Percentiles rank a stretch among this genome's conserved stretches.
These are phyloP conservation scores for Neoboletus subvelutipes DNA, from an alignment of 768 basidiomycete genomes.

Conservation along the genomic window DNA sequence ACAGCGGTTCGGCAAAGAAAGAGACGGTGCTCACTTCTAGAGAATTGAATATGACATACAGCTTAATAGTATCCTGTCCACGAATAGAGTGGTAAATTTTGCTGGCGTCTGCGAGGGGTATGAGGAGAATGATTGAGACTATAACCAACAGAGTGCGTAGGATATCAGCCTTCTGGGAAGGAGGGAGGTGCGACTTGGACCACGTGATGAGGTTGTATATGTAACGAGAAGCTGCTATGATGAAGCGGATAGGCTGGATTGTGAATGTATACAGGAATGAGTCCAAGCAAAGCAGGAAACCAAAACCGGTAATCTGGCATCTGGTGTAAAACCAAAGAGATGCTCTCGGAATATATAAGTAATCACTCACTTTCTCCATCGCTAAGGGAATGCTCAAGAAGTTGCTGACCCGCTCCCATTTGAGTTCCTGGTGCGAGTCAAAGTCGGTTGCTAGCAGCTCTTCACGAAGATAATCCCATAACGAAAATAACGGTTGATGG, in stretches of 20 bases:
- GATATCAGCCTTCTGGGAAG: slow-evolving; percentile 91
- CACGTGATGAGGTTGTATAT: slow-evolving; percentile 48
- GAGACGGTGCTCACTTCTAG: slow-evolving; percentile 70
- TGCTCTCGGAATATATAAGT: not conserved
- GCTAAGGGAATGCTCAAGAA: slow-evolving; percentile 91
- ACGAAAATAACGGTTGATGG: slow-evolving; percentile 59
- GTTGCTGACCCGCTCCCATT: slow-evolving; percentile 96
- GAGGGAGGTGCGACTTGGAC: slow-evolving; percentile 61
- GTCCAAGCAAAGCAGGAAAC: slow-evolving; percentile 90
- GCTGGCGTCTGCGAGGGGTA: slow-evolving; percentile 88
- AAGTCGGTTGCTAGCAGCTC: slow-evolving; percentile 91
- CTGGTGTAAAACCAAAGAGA: slow-evolving; percentile 4
- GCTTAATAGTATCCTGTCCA: slow-evolving; percentile 97
- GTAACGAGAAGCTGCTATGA: slow-evolving; percentile 60
- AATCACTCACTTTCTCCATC: slow-evolving; percentile 78
- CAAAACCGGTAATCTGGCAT: slow-evolving; percentile 82
- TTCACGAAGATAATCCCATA: slow-evolving; percentile 91
- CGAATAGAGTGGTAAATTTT: slow-evolving; percentile 98
- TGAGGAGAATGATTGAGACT: slow-evolving; percentile 69
- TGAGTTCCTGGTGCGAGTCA: slow-evolving; percentile 89
- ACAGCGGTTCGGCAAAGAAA: not conserved
- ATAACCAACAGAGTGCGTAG: slow-evolving; percentile 77
- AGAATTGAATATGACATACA: slow-evolving; percentile 99
- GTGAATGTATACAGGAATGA: slow-evolving; percentile 98
- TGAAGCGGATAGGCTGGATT: slow-evolving; percentile 88